A percentile compares a stretch with the other conserved stretches of the same genome.
Conservation (phyloP, 495 filamentous ascomycete species). For the Cercophora samala region DNA sequence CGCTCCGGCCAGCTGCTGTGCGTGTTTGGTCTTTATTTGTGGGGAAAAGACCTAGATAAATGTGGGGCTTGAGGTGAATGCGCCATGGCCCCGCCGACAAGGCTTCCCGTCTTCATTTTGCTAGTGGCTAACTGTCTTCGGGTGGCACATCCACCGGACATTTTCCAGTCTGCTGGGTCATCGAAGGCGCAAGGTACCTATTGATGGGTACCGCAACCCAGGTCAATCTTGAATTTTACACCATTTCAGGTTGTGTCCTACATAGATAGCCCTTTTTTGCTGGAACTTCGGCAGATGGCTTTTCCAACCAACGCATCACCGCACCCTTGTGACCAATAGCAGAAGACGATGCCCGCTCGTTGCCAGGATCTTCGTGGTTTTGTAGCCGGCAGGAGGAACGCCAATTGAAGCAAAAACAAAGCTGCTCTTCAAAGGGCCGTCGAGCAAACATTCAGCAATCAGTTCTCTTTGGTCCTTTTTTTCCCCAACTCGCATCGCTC, state of each 20-base stretch:
- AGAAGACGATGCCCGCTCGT: not conserved
- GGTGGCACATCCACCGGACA: not conserved
- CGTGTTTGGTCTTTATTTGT: not conserved
- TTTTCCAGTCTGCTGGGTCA: not conserved
- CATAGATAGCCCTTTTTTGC: not conserved
- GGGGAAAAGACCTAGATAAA: conserved; percentile 17
- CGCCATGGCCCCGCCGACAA: not conserved
- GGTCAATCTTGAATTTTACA: too few relatives aligned
- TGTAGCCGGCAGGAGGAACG: not conserved
- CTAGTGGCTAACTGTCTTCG: not conserved
- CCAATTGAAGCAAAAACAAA: too few relatives aligned
- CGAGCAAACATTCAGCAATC: not conserved
- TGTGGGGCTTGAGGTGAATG: conserved; percentile 1
- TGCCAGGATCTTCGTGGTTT: not conserved
- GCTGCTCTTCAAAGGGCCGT: not conserved
- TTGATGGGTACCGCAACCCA: too few relatives aligned
- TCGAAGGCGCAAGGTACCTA: too few relatives aligned
- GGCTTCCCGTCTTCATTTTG: not conserved
- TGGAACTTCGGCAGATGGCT: not conserved
- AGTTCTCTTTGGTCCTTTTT: not conserved
- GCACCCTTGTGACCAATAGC: not conserved
- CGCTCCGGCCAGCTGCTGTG: conserved; percentile 20
- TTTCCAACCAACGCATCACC: not conserved
- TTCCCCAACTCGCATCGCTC: not conserved
- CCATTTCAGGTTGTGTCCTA: not conserved